Base-by-base conservation (phyloP, 345 rosid genomes). In the Limnanthes douglasii region DNA sequence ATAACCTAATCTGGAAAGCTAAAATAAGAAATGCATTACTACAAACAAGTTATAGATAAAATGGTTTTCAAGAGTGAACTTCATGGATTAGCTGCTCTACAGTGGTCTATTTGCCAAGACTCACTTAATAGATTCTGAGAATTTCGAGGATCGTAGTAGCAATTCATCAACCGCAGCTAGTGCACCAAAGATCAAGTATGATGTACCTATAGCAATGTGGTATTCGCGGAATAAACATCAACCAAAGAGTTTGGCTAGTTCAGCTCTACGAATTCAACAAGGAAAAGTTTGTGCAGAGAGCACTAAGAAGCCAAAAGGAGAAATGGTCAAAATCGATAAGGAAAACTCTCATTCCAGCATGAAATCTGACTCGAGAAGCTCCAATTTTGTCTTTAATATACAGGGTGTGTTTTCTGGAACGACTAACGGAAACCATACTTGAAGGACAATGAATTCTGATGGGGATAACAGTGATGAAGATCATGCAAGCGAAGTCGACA, bases 361-460 rank as follows among this genome's bases (percentile, higher is more conserved):
- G 65, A 86, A 62, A 57, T 86, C 95, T 48, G 85, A 90, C 66
- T 80, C 82, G 13, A 70, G 82, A 75, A 75, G 86, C 84, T 65
- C 78, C 57, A 67, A 77, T 50, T 72, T 72, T 77, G 62, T 80
- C 45, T 77, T 80, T 75, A n/a, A n/a, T n/a, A 37, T 46, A 66
- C 86, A 72, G 78, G 82, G 69, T 63, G 56, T 41, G 45, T 58
- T 31, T 37, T 62, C 32, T 37, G 61, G 51, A 31, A 60, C 62
- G 28, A 72, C 73, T 49, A 67, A 73, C 45, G 73, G 79, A 45
- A 70, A 68, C 46, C 69, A 36, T 12, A 41, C 57, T n/a, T 57
- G 62, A 39, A 58, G 11, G 31, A 33, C 72, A 15, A 50, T 65
- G 69, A 60, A 57, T 56, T 61, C 44, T 43, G 54, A 70, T 15